Evolutionary conservation across 108 stramenopile genomes (phyloP).

Genomic region (Fragilaria radians): DNA sequence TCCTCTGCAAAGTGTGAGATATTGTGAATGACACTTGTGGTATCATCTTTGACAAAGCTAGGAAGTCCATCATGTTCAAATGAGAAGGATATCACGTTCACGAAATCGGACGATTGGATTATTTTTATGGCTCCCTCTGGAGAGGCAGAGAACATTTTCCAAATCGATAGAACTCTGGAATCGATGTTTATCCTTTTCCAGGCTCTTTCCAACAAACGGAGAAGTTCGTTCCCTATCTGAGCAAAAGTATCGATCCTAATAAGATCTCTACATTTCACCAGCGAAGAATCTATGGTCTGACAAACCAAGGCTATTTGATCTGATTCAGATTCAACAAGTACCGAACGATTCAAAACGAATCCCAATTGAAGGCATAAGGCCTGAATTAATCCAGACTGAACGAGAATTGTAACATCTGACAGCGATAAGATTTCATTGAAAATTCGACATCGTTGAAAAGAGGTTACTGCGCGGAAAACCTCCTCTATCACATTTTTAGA

Average conservation of each 20-base stretch:
- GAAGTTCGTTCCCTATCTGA: constrained; percentile 9
- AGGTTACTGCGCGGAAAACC: constrained; percentile 19
- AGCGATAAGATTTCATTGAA: constrained; percentile 10
- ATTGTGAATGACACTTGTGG: constrained; percentile 35
- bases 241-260: constrained; percentile 13
- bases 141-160: background rate
- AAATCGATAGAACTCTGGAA: background rate
- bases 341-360: constrained; percentile 12
- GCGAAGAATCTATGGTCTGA: constrained; percentile 21
- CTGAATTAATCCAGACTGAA: constrained; percentile 15
- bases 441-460: constrained; percentile 14
- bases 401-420: background rate
- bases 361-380: constrained; percentile 27
- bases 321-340: background rate
- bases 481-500: background rate
- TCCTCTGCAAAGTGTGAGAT: constrained; percentile 38
- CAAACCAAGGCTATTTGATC: constrained; percentile 4
- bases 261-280: constrained; percentile 2
- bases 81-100: background rate
- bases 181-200: background rate
- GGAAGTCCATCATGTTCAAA: background rate
- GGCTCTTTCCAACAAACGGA: constrained; percentile 5
- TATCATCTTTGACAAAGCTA: constrained; percentile 5
- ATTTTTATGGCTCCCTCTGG: background rate
- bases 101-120: background rate